Conservation (phyloP, 2,329 filamentous ascomycete genomes). For the Dendrostoma leiphaemia region DNA sequence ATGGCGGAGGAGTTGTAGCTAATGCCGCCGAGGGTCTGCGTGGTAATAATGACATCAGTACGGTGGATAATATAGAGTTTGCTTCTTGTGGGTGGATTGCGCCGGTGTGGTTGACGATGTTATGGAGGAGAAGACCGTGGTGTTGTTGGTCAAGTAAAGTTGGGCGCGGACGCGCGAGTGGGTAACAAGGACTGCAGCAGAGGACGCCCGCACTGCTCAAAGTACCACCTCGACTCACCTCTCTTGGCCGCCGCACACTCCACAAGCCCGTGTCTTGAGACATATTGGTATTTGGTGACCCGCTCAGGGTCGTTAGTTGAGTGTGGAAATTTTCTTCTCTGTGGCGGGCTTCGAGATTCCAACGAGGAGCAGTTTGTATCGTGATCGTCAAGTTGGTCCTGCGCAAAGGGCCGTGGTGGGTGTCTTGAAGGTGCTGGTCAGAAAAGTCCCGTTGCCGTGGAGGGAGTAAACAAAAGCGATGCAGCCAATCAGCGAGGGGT, state of each 20-base stretch:
- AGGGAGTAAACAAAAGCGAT: conserved; percentile 13
- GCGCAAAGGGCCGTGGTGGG: conserved; percentile 1
- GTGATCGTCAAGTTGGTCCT: neutral
- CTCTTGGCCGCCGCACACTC: conserved; percentile 87
- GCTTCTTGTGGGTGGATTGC: conserved; percentile 27
- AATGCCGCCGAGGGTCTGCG: conserved; percentile 80
- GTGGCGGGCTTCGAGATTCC: neutral
- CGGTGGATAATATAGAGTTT: conserved; percentile 4
- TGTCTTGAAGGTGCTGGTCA: conserved; percentile 7
- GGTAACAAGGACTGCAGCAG: conserved; percentile 4
- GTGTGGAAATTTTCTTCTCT: neutral
- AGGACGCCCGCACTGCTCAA: neutral
- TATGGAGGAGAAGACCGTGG: conserved; percentile 1
- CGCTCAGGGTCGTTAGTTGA: neutral
- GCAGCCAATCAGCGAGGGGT: conserved; percentile 1
- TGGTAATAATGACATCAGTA: conserved; percentile 1
- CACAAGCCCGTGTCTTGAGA: conserved; percentile 85
- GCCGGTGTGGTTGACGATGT: conserved; percentile 48
- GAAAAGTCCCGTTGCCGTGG: conserved; percentile 13
- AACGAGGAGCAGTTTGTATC: neutral
- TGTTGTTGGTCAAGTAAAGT: neutral
- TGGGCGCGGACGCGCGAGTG: conserved; percentile 17
- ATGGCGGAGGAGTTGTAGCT: conserved; percentile 75
- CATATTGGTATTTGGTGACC: conserved; percentile 48
- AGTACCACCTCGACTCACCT: conserved; percentile 55